Evolutionary conservation across 139 green algal species (phyloP), one percentile per base, ranked within the genome.

Genomic region (Chlorella ohadii): DNA sequence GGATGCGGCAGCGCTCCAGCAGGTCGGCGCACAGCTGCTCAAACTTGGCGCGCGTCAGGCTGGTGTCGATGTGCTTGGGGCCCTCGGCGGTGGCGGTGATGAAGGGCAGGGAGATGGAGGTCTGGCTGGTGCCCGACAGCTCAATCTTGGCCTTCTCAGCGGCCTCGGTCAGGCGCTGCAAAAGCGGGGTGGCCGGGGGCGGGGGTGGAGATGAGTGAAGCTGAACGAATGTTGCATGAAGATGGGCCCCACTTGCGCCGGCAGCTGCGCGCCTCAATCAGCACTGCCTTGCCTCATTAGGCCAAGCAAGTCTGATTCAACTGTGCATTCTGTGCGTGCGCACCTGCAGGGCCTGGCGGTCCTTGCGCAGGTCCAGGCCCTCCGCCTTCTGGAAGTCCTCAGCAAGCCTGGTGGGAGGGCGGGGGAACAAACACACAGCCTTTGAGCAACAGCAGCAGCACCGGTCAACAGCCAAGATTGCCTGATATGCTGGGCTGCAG

Each of bases 131-230:
- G 31, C 88, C 88, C 1, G 92, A 97, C 63, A 99, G 94, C 95
- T 99, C 97, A 78, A 99, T 98, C 96, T 99, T 99, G 81, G 97
- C 96, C 95, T 99, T 99, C 96, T 99, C 97, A 22, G 96, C 95
- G 19, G 97, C 93, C 93, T 99, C 97, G 2, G 95, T 99, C 76
- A 99, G 89, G 38, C 95, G 92, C 94, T 98, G 95, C 89, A 95
- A 91, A 16, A 88, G 59, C 28, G 44, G 5, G 44, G 38, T 4
- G 22, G 57, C 0, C 11, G 76, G 75, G 23, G 19, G 38, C 38
- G 70, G 38, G 20, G 70, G 70, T 38, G 3, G 70, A 34, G 22
- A 11, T 19, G n/a, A n/a, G n/a, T n/a, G n/a, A n/a, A n/a, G n/a
- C n/a, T n/a, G n/a, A n/a, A n/a, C n/a, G n/a, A n/a, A n/a, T n/a